Evolutionary conservation across 495 filamentous ascomycete species (phyloP).

Genomic region (Penicillium mononematosum): DNA sequence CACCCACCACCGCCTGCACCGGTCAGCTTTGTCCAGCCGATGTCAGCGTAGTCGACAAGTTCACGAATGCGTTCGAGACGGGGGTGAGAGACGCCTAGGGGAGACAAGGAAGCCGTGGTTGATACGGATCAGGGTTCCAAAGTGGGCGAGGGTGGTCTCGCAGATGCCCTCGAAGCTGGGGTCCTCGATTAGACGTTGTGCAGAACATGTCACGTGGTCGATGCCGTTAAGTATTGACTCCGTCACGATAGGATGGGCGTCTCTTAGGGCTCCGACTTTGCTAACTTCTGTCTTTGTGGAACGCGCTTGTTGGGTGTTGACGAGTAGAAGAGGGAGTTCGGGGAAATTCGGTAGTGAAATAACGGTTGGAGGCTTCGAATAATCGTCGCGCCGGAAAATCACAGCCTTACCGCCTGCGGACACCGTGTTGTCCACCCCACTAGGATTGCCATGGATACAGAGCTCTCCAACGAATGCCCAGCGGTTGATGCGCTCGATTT

Average conservation of each 20-base stretch:
- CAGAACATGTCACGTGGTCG: conserved; percentile 73
- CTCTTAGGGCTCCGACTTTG: conserved; percentile 73
- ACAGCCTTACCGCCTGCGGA: conserved; percentile 89
- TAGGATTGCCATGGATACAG: conserved; percentile 95
- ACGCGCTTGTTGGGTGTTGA: conserved; percentile 80
- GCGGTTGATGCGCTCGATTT: conserved; percentile 90
- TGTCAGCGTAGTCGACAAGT: conserved; percentile 82
- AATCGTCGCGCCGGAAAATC: conserved; percentile 79
- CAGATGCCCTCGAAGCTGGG: conserved; percentile 61
- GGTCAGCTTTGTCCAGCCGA: conserved; percentile 96
- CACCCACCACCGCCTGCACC: conserved; percentile 94
- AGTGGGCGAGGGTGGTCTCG: conserved; percentile 56
- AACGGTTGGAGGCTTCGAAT: conserved; percentile 73
- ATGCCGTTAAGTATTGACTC: conserved; percentile 79
- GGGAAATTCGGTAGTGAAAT: conserved; percentile 80
- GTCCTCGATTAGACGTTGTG: conserved; percentile 64
- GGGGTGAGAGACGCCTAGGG: conserved; percentile 88
- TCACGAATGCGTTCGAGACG: conserved; percentile 88
- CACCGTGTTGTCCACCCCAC: conserved; percentile 97
- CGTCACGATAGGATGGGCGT: conserved; percentile 67
- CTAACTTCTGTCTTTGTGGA: conserved; percentile 81
- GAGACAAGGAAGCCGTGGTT: conserved; percentile 90
- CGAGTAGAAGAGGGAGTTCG: conserved; percentile 81
- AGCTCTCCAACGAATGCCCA: conserved; percentile 98
- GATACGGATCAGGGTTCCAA: conserved; percentile 85